Evolutionary conservation across 768 basidiomycete genomes (phyloP), one percentile per base, ranked within the genome.

Genomic region (Phallus indusiatus): DNA sequence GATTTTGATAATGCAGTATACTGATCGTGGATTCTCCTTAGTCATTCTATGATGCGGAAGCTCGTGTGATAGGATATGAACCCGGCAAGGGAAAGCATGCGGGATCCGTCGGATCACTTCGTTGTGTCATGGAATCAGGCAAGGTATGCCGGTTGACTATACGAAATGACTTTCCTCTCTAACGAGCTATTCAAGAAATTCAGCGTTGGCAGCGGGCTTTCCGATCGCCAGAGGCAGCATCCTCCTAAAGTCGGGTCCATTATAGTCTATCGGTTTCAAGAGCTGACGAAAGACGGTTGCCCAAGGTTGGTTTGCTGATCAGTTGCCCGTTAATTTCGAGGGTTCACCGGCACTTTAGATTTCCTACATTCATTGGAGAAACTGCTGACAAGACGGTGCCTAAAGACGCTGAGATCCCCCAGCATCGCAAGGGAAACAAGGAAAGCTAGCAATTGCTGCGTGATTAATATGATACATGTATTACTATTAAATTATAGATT

Each of bases 11-110:
- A 34, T 58, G 51, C 33, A 33, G 34, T 12, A 50, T n/a, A 46
- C 18, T 22, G 35, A 33, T 2, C 5, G 8, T 47, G 49, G 20
- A 47, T 11, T 47, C 3, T 20, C 42, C 33, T 21, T 37, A 78
- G 76, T 79, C 80, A 3, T 84, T 83, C 67, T 81, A 80, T 64
- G 81, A 84, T 62, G 81, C 80, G 1, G 82, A 84, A 64, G 82
- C 81, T 14, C 63, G 78, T 35, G 80, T 84, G 7, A 80, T 74
- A 56, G 86, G 85, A 1, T 80, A 87, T 64, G 72, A 70, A 5
- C 73, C 78, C 59, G 83, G 86, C 53, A 88, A 88, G 70, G 84
- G 87, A 18, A 76, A 72, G 60, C 70, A 81, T 64, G 72, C 73
- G 42, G 81, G 80, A 20, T 67, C 69, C 10, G 77, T 75, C 1